Base-by-base conservation (phyloP, 345 rosid genomes). In the Dovyalis caffra region DNA sequence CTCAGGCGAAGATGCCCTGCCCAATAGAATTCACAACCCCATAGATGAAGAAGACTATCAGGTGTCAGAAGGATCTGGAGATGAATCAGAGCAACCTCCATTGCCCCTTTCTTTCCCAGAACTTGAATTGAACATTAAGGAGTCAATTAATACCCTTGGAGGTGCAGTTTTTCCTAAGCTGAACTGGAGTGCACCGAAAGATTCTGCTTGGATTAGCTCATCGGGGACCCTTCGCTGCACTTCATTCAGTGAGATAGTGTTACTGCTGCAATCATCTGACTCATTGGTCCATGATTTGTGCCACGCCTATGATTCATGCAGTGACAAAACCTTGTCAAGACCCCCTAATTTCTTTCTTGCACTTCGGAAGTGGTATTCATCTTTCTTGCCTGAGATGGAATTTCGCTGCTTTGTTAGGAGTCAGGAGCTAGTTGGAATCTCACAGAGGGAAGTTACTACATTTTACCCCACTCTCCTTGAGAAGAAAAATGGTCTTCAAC, bases 161-260 rank as follows among this genome's bases (percentile, higher is more conserved):
- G 93, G 93, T 11, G 74, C 89, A 0, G 78, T 90, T 15, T 87
- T 94, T 62, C 97, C 97, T 6, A 92, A 94, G 82, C 79, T 92
- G 71, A 94, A 91, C 70, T 94, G 98, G 98, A 92, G 97, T 69
- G 87, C 98, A 15, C 98, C 97, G 15, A 94, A 94, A 78, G 98
- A 94, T 8, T 78, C 97, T 45, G 91, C 97, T 28, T 92, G 98
- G 97, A 94, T 94, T 31, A 89, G 95, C 77, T 68, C 93, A 26
- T 81, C 87, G 3, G 93, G 88, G 76, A 83, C 85, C 67, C 90
- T 92, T 10, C 84, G 90, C 32, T 91, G 98, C 78, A 71, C 90
- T 43, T 85, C 90, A 14, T 84, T 94, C 78, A 83, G 81, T 35
- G 94, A 90, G 85, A 76, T 80, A 31, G 88, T 84, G 4, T 90